Base-by-base conservation (phyloP, 805 yeast genomes). In the Cyberlindnera mycetangii region DNA sequence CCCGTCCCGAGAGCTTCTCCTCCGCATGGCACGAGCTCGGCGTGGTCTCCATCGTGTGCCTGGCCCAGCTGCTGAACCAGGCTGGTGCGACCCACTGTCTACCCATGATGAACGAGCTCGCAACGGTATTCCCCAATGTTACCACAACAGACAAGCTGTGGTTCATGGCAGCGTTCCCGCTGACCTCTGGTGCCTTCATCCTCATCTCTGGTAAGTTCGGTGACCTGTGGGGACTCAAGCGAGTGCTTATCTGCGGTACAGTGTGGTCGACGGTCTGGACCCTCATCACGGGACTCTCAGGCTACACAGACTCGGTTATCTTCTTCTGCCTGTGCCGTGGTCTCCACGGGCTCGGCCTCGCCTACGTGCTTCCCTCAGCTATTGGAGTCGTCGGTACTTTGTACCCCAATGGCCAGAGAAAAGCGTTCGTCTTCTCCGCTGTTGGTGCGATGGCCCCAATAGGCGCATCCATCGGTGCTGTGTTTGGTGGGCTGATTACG, bases 101-200 rank as follows among this genome's bases (percentile, higher is more conserved):
- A 44, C 60, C 72, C 34, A 47, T 66, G 53, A 61, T 68, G 67
- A 58, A 65, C 36, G 56, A 58, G 5, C 51, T 72, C 0, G 65
- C 64, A 0, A 47, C 52, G 2, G 59, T 62, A 5, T 68, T 74
- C 28, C n/a, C 43, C 2, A 53, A 62, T 14, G 56, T 69, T 1
- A 49, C 59, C 0, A 38, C 45, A 7, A 50, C 51, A 6, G 66
- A 68, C 37, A 69, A 72, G 44, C 69, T 51, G 3, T 83, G 95
- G 93, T 78, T 79, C 57, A 72, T 80, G 70, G 89, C 89, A 2
- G 75, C 87, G 0, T 83, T 78, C 58, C 80, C 88, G 0, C 63
- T 85, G 43, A 78, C 88, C 0, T 77, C 83, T 5, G 92, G 92
- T 11, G 82, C 92, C 0, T 79, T 85, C 49, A 84, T 85, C 40